Base-by-base conservation (phyloP, 805 yeast species). In the Isabelozyma rhagii region DNA sequence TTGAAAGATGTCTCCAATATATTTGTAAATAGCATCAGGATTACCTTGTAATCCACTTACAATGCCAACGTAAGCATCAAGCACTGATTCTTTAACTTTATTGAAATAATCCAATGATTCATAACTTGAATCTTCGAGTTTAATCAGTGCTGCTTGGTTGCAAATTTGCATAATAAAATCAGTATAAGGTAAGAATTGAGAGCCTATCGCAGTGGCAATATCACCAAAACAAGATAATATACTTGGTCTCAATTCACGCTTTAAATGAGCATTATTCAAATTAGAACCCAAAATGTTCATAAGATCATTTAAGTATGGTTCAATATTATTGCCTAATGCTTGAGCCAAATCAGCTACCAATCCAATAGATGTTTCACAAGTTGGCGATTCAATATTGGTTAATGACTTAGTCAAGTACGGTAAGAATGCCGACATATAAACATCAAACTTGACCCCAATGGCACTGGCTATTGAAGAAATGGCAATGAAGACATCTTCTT, bases 171-270 rank as follows among this genome's bases (percentile, higher is more conserved):
- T 86, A 34, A 91, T 96, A 52, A 83, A 89, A 39, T 78, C 81
- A 55, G 91, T 71, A 68, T 89, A 94, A 50, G 85, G 89, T 56
- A 79, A 78, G 69, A 93, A 94, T 48, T 78, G 82, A 2, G 78
- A 64, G 4, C 97, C 97, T 53, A 92, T 83, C 11, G 94, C 84
- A 0, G 96, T 81, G 4, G 98, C 97, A 61, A 94, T 82, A 68
- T 94, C 99, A 55, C 99, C 99, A 67, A 94, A 89, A 61, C 96
- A 90, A 10, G 97, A 89, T 56, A 94, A 73, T 28, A 93, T 89
- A 18, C 89, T 79, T 14, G 97, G 97, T 66, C 89, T 85, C 56
- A 93, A 77, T 54, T 90, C 97, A 51, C 89, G 81, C 63, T 85
- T 85, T 15, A 89, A 84, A 49, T 79, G 81, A 41, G 79, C 77